A percentile compares a stretch with the other conserved stretches of the same genome.
phyloP scores from a whole-genome alignment of 345 rosid species.

The Populus pruinosa region DNA sequence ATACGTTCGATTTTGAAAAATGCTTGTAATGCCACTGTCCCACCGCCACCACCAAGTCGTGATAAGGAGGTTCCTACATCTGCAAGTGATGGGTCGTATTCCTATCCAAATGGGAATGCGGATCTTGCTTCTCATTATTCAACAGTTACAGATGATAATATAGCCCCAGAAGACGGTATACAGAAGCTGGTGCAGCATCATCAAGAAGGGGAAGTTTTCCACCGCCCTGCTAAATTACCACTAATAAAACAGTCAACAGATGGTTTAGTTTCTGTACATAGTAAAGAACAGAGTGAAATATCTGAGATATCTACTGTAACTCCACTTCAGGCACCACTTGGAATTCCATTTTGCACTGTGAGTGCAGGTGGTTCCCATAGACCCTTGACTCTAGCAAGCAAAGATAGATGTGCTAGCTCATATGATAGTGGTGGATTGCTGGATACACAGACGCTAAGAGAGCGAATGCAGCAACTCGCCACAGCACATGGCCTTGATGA shows the following conservation, averaged over 20 bases:
- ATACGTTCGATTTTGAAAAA: conserved; percentile 41
- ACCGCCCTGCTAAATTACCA: conserved; percentile 5
- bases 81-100: conserved; percentile 7
- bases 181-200: conserved; percentile 27
- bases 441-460: conserved; percentile 31
- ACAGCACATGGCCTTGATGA: conserved; percentile 40
- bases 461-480: conserved; percentile 42
- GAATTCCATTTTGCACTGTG: conserved; percentile 33
- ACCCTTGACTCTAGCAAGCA: conserved; percentile 11
- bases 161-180: conserved; percentile 13
- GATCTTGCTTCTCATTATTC: conserved; percentile 23
- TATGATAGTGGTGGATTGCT: conserved; percentile 35
- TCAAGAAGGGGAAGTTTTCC: conserved; percentile 29
- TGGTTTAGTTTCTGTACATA: conserved; percentile 18
- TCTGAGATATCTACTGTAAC: conserved; percentile 20
- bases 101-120: conserved; percentile 27
- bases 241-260: conserved; percentile 9
- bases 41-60: conserved; percentile 20
- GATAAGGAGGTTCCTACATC: conserved; percentile 13
- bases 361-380: conserved; percentile 28
- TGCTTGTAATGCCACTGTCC: conserved; percentile 33
- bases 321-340: conserved; percentile 38
- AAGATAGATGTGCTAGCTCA: conserved; percentile 17
- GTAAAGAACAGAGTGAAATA: conserved; percentile 16
- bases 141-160: conserved; percentile 4